Evolutionary conservation across 768 basidiomycete species (phyloP).

Genomic region (Pleurotus djamor): DNA sequence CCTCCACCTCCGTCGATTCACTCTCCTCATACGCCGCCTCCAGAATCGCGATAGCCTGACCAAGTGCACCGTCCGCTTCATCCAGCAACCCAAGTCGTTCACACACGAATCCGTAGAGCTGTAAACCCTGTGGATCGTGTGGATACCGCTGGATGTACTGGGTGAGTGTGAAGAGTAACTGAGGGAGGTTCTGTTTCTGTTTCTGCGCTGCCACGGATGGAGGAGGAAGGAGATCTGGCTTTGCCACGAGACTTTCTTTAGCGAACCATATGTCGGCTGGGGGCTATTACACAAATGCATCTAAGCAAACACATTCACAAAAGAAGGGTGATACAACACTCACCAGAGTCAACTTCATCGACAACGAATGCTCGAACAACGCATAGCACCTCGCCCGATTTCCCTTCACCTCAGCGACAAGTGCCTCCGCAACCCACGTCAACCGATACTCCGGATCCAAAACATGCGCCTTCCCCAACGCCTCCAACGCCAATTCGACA

Average conservation of each 20-base stretch:
- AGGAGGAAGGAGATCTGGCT: too few species aligned
- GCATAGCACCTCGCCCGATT: constrained; percentile 61
- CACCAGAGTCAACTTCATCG: constrained; percentile 57
- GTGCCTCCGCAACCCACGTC: constrained; percentile 90
- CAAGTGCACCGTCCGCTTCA: constrained; percentile 54
- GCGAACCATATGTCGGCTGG: constrained; percentile 82
- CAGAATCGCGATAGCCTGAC: constrained; percentile 66
- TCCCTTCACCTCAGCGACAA: constrained; percentile 61
- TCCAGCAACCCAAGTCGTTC: constrained; percentile 77
- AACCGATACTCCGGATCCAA: constrained; percentile 87
- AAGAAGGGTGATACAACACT: constrained; percentile 18
- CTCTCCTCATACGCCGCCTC: constrained; percentile 87
- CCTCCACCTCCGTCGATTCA: constrained; percentile 78
- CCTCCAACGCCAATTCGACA: constrained; percentile 79
- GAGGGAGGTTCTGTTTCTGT: constrained; percentile 64
- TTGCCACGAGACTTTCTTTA: constrained; percentile 36
- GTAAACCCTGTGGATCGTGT: constrained; percentile 70
- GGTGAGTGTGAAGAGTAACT: constrained; percentile 78
- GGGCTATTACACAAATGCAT: constrained; percentile 43
- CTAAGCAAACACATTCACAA: background rate
- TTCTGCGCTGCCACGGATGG: too few species aligned
- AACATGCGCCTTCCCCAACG: constrained; percentile 84
- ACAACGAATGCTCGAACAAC: constrained; percentile 72
- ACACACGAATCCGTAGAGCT: constrained; percentile 82
- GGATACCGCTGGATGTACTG: constrained; percentile 72